Percentiles rank a stretch among this genome's conserved stretches.
Evolutionary conservation across 768 basidiomycete genomes (phyloP).

Genomic region (Paxillus ammoniavirescens): DNA sequence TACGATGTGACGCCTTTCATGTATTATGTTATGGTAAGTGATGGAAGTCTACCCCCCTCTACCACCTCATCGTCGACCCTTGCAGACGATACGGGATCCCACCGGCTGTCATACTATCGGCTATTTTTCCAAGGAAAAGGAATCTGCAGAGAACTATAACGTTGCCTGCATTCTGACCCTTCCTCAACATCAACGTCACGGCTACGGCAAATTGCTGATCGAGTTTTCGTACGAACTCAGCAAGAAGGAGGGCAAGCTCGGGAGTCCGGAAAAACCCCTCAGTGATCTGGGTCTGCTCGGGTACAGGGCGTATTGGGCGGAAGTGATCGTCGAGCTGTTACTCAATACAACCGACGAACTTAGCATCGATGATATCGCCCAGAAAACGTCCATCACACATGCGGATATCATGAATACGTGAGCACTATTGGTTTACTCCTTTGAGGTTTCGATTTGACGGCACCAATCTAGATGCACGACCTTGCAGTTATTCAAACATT

Average conservation of each 20-base stretch:
- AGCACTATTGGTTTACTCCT: constrained; percentile 35
- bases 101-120: constrained; percentile 92
- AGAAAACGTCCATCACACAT: constrained; percentile 92
- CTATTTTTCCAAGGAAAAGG: constrained; percentile 99
- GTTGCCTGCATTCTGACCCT: constrained; percentile 98
- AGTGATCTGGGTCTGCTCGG: constrained; percentile 90
- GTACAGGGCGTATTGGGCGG: constrained; percentile 97
- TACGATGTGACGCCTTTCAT: constrained; percentile 99
- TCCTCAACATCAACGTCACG: constrained; percentile 95
- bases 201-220: constrained; percentile 93
- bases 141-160: constrained; percentile 96
- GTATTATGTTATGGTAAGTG: constrained; percentile 95
- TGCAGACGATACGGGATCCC: constrained; percentile 79
- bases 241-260: constrained; percentile 94
- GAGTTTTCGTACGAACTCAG: constrained; percentile 98
- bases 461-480: constrained; percentile 74
- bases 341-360: constrained; percentile 70
- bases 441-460: constrained; percentile 6
- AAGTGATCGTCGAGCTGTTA: constrained; percentile 90
- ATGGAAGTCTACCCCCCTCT: constrained; percentile 9
- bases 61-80: constrained; percentile 12
- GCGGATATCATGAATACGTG: constrained; percentile 98
- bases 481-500: constrained; percentile 91
- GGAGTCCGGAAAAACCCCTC: constrained; percentile 97
- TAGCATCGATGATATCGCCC: constrained; percentile 95